A percentile compares a stretch with the other conserved stretches of the same genome.
Evolutionary conservation across 345 rosid genomes (phyloP).

Genomic region (Aethionema arabicum): DNA sequence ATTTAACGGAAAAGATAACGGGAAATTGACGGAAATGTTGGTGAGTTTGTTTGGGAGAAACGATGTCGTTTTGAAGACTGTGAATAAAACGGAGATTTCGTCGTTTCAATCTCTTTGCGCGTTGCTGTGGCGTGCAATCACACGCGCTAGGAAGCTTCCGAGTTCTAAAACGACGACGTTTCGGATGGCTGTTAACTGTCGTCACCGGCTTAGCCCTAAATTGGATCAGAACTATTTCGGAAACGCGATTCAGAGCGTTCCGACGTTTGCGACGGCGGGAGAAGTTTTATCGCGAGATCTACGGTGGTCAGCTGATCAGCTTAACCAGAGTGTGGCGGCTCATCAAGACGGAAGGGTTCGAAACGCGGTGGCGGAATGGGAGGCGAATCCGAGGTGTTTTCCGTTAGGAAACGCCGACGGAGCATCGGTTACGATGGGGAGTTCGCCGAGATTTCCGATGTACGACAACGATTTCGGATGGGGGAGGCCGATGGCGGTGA

Average conservation of each 20-base stretch:
- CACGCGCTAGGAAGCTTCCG: slow-evolving; percentile 75
- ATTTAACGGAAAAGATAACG: slow-evolving; percentile 33
- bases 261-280: slow-evolving; percentile 66
- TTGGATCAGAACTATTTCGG: slow-evolving; percentile 76
- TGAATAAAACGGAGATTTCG: slow-evolving; percentile 55
- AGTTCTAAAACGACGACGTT: slow-evolving; percentile 62
- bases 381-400: slow-evolving; percentile 69
- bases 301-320: slow-evolving; percentile 81
- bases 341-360: slow-evolving; percentile 55
- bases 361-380: slow-evolving; percentile 60
- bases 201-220: slow-evolving; percentile 69
- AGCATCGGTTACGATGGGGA: slow-evolving; percentile 82
- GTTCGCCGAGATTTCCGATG: slow-evolving; percentile 94
- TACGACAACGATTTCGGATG: slow-evolving; percentile 93
- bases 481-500: slow-evolving; percentile 85
- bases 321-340: slow-evolving; percentile 55
- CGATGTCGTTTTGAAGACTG: slow-evolving; percentile 37
- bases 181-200: slow-evolving; percentile 89
- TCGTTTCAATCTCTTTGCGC: slow-evolving; percentile 84
- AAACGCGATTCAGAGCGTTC: slow-evolving; percentile 91
- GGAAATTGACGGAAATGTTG: slow-evolving; percentile 39
- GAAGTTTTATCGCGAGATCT: slow-evolving; percentile 69
- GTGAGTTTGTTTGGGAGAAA: slow-evolving; percentile 40
- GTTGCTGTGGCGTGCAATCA: slow-evolving; percentile 78
- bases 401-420: slow-evolving; percentile 92